A percentile compares a stretch with the other conserved stretches of the same genome.
phyloP scores from a whole-genome alignment of 805 yeast species.

The Brettanomyces sp. region DNA sequence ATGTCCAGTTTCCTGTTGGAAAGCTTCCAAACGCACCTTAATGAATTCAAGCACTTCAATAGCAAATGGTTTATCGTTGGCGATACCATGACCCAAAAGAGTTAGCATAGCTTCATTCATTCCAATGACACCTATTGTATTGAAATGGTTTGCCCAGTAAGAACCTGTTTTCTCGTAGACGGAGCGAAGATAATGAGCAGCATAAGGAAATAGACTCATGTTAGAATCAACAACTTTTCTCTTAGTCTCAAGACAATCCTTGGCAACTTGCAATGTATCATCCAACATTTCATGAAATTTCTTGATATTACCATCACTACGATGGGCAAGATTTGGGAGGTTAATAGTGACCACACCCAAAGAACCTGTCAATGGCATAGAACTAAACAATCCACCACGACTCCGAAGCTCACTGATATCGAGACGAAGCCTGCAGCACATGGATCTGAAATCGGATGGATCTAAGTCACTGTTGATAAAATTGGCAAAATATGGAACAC shows the following conservation, averaged over 20 bases:
- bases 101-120: constrained; percentile 1
- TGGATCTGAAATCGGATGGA: constrained; percentile 1
- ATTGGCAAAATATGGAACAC: constrained; percentile 1
- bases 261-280: not conserved
- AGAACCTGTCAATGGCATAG: constrained; percentile 1
- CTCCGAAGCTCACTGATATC: not conserved
- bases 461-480: constrained; percentile 1
- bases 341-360: constrained; percentile 1
- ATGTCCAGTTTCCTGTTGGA: constrained; percentile 1
- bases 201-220: not conserved
- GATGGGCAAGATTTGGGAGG: not conserved
- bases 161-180: constrained; percentile 1
- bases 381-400: constrained; percentile 1
- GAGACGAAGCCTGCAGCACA: constrained; percentile 2
- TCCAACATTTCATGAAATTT: not conserved
- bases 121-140: constrained; percentile 1
- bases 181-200: not conserved
- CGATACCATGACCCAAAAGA: not conserved
- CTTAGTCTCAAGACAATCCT: not conserved
- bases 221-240: not conserved
- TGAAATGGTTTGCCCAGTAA: constrained; percentile 1
- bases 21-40: not conserved
- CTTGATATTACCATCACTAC: not conserved
- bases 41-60: not conserved
- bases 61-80: not conserved